These are phyloP conservation scores for Blastobotrys illinoisensis DNA, from an alignment of 1,139 yeast species.

Conservation along the genomic window DNA sequence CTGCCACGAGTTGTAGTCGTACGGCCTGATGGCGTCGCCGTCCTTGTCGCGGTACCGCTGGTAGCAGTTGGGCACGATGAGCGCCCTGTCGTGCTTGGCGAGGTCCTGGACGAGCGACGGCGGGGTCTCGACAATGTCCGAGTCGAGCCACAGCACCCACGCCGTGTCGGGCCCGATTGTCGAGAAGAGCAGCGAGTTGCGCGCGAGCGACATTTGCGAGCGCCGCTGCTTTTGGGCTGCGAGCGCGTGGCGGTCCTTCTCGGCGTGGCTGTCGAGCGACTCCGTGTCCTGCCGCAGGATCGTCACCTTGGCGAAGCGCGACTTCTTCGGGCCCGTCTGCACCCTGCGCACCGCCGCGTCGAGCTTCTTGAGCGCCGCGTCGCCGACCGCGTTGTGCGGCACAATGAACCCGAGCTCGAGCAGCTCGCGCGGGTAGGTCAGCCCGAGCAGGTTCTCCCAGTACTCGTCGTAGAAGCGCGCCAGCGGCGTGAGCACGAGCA, in stretches of 20 bases:
- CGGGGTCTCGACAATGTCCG: constrained; percentile 89
- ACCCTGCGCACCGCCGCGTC: constrained; percentile 69
- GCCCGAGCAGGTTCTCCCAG: constrained; percentile 73
- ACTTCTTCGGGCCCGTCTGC: constrained; percentile 51
- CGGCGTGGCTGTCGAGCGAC: constrained; percentile 50
- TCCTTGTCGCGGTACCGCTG: constrained; percentile 65
- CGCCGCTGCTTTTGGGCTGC: constrained; percentile 86
- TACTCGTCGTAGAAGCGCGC: constrained; percentile 76
- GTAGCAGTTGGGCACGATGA: constrained; percentile 86
- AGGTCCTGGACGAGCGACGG: constrained; percentile 75
- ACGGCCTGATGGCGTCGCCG: constrained; percentile 66
- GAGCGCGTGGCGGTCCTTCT: constrained; percentile 69
- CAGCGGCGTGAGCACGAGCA: constrained; percentile 82
- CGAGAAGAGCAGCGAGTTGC: constrained; percentile 88
- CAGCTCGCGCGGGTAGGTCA: constrained; percentile 78
- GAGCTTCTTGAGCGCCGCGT: constrained; percentile 60
- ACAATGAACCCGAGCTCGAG: constrained; percentile 87
- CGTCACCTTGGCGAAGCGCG: constrained; percentile 71
- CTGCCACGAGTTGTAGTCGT: constrained; percentile 94
- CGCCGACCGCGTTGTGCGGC: constrained; percentile 79
- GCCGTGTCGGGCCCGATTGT: constrained; percentile 83
- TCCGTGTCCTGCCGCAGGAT: constrained; percentile 87
- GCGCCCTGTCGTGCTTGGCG: constrained; percentile 80
- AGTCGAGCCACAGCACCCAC: constrained; percentile 95
- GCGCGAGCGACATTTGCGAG: constrained; percentile 84